Base-by-base conservation (phyloP, 2,329 filamentous ascomycete genomes). In the Xylariaceae sp. region DNA sequence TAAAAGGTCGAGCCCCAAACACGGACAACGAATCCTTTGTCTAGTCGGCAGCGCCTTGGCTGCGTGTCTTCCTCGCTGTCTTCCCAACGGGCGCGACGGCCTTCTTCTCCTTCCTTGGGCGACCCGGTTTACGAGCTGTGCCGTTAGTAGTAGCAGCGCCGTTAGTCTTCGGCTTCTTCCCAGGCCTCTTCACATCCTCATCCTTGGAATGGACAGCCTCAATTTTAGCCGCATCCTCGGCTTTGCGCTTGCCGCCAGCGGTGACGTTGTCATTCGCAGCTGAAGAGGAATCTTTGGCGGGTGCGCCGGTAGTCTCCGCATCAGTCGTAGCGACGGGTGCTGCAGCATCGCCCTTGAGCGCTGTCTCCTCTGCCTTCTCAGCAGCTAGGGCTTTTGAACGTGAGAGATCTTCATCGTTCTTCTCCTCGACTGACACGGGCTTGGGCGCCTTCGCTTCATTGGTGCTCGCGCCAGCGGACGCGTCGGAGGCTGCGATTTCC, bases 141-240 rank as follows among this genome's bases (percentile, higher is more conserved):
- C 55, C 63, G 36, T 63, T 67, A 22, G 63, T 60, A 42, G 59
- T 49, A 36, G 62, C 62, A 39, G 62, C 62, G 39, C 71, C 69
- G 40, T 71, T 69, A 6, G 71, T 66, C 59, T 72, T 75, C 49
- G 68, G 65, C 58, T 76, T 76, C 63, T 76, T 76, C 41, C 70
- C 69, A 1, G 62, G 55, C 2, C 65, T 66, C 53, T 68, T 68
- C 5, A 61, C 57, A 19, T 61, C 51, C 5, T 55, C 44, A 29
- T 57, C 40, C 7, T 57, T 55, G 8, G 52, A 44, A 3, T 18
- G 47, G 8, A 55, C 43, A n/a, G 44, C 47, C 16, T 61, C 61
- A 12, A 55, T 32, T 30, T 52, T 49, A 39, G 58, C 53, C 19
- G 47, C 45, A 8, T 62, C 45, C 16, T 55, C 43, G 5, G 61